Percentiles rank a stretch among this genome's conserved stretches.
Conservation (phyloP, 2,329 filamentous ascomycete genomes). For the Ophiostoma tasmaniense region DNA sequence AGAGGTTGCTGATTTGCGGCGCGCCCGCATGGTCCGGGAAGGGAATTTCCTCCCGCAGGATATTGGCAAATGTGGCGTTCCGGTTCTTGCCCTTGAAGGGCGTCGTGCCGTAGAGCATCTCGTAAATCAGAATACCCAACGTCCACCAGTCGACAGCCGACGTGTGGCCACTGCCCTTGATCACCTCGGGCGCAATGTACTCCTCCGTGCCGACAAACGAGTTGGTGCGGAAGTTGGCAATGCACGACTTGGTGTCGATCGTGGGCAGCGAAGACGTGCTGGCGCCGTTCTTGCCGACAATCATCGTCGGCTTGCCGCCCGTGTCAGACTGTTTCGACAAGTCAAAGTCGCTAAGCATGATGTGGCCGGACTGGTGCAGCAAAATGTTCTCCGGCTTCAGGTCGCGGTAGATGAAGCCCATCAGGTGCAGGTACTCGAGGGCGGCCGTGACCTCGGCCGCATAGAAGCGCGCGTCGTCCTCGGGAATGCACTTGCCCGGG, state of each 20-base stretch:
- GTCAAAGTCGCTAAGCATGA: slow-evolving; percentile 99
- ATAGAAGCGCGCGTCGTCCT: slow-evolving; percentile 95
- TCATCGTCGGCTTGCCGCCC: slow-evolving; percentile 96
- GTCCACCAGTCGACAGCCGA: slow-evolving; percentile 99
- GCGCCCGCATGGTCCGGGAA: slow-evolving; percentile 83
- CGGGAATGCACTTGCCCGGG: slow-evolving; percentile 92
- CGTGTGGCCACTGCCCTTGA: slow-evolving; percentile 96
- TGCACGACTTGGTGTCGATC: slow-evolving; percentile 98
- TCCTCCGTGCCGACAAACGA: slow-evolving; percentile 98
- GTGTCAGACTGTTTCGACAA: slow-evolving; percentile 95
- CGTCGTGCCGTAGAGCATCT: slow-evolving; percentile 97
- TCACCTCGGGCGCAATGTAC: slow-evolving; percentile 97
- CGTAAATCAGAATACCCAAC: slow-evolving; percentile 90
- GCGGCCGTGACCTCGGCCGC: slow-evolving; percentile 95
- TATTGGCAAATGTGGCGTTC: slow-evolving; percentile 96
- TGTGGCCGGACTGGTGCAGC: slow-evolving; percentile 97
- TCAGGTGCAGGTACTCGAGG: slow-evolving; percentile 90
- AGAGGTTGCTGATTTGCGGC: slow-evolving; percentile 77
- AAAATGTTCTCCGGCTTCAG: slow-evolving; percentile 98
- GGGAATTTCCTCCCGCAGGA: slow-evolving; percentile 86
- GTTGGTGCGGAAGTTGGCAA: slow-evolving; percentile 95
- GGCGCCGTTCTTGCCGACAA: slow-evolving; percentile 79
- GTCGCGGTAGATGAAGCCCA: slow-evolving; percentile 99
- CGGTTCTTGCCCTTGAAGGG: slow-evolving; percentile 99
- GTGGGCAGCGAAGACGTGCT: slow-evolving; percentile 81